Evolutionary conservation across 208 protist species (phyloP).

Genomic region (Acanthamoeba polyphaga): DNA sequence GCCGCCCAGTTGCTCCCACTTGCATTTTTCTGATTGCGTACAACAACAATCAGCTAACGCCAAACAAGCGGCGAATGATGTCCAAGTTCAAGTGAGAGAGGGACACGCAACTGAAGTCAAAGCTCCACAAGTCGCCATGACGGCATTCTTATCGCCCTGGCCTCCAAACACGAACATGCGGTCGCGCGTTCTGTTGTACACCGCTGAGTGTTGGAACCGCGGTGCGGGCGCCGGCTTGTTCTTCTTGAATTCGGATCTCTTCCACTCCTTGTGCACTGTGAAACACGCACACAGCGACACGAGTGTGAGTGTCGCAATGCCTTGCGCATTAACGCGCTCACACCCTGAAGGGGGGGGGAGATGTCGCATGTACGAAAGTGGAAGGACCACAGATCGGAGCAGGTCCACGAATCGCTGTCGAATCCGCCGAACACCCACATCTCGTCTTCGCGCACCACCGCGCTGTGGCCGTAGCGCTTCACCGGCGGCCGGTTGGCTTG

Average conservation of each 20-base stretch:
- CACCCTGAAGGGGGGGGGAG: no score
- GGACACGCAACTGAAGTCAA: slow-evolving; percentile 10
- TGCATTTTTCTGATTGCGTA: background rate
- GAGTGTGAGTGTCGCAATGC: no score
- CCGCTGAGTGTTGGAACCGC: slow-evolving; percentile 44
- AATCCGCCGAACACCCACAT: slow-evolving; percentile 43
- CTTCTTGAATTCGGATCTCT: background rate
- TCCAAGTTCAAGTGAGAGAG: background rate
- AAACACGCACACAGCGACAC: background rate
- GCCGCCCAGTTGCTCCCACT: background rate
- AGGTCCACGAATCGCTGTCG: background rate
- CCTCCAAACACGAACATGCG: slow-evolving; percentile 61
- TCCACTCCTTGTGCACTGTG: background rate
- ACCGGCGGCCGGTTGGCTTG: background rate
- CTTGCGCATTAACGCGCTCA: no score
- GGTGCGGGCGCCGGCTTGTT: background rate
- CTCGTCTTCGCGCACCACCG: slow-evolving; percentile 20
- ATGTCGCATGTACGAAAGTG: background rate
- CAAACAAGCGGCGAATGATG: background rate
- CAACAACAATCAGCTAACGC: background rate
- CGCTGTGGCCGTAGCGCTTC: slow-evolving; percentile 40
- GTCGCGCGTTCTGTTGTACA: background rate
- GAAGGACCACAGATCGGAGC: slow-evolving; percentile 29
- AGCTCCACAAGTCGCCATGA: slow-evolving; percentile 39
- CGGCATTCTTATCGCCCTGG: background rate